Conservation (phyloP, 2,329 filamentous ascomycete species). For the Ophiostoma triangulosporum region DNA sequence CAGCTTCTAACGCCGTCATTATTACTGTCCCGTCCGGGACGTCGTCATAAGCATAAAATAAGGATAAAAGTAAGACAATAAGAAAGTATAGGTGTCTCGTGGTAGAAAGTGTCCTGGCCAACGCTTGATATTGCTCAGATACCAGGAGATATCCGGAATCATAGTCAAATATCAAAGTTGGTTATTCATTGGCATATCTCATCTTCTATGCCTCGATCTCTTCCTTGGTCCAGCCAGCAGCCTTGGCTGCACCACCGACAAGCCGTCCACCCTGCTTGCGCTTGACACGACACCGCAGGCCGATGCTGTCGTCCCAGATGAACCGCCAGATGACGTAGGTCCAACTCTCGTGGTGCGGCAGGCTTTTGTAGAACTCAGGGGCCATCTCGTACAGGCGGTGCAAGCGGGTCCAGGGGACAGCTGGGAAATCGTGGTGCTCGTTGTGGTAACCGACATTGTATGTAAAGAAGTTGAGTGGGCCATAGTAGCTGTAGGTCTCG, state of each 20-base stretch:
- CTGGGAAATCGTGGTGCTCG: slow-evolving; percentile 97
- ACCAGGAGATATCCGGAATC: not conserved
- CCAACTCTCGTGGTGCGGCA: slow-evolving; percentile 86
- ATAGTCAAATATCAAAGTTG: too few relatives aligned
- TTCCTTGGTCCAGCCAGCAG: slow-evolving; percentile 48
- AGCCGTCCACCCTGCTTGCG: slow-evolving; percentile 59
- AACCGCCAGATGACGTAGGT: slow-evolving; percentile 90
- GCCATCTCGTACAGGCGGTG: slow-evolving; percentile 67
- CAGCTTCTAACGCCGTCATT: too few relatives aligned
- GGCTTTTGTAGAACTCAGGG: slow-evolving; percentile 76
- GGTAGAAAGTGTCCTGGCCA: too few relatives aligned
- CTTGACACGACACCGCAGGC: slow-evolving; percentile 88
- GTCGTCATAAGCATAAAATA: not conserved
- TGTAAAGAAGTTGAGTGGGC: slow-evolving; percentile 76
- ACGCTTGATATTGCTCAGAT: too few relatives aligned
- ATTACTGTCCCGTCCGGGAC: not conserved
- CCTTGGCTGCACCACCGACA: slow-evolving; percentile 39
- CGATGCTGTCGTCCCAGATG: slow-evolving; percentile 78
- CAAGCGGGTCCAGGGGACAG: slow-evolving; percentile 84
- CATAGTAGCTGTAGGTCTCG: slow-evolving; percentile 97
- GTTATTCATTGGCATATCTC: not conserved
- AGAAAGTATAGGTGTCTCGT: too few relatives aligned
- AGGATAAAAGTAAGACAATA: not conserved
- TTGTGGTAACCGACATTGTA: slow-evolving; percentile 98
- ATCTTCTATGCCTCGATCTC: slow-evolving; percentile 44